Base-by-base conservation (phyloP, 176 grass and related monocot species). In the Oryza meridionalis region DNA sequence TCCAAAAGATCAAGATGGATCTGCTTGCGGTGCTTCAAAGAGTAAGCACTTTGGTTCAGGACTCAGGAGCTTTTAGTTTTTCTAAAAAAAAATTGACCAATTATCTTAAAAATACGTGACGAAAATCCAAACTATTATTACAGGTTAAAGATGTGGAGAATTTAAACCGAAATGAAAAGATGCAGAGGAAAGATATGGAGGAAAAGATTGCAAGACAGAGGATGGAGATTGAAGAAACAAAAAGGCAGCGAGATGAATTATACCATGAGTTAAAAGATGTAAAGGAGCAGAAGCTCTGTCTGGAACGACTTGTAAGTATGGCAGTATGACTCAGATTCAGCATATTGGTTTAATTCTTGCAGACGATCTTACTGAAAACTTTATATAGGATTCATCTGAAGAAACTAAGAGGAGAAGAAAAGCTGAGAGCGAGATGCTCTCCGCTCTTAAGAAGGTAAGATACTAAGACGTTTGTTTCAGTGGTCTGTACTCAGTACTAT, bases 381-480 rank as follows among this genome's bases (percentile, higher is more conserved):
- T 70, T 70, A 86, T 65, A 46, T 81, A 82, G 72, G 83, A 89
- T 64, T 55, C 31, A 31, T 78, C 77, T 40, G 83, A 90, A 87
- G 90, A 97, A 86, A 87, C 44, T 21, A 86, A 70, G 29, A 94
- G 86, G 90, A 88, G 85, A 61, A 91, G 50, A 84, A 91, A 88
- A 85, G 86, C 84, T 32, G 88, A 94, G 63, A 72, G 67, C 51
- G 84, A 91, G 46, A 53, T 79, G 67, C 15, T 94, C 26, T 85
- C 75, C 38, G 86, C 90, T 88, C 77, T 87, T 49, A 72, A 77
- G 69, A 94, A 72, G 81, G 94, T 92, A 81, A 75, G 33, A 35
- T 5, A 35, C 33, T 35, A 35, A 35, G 63, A 67, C 72, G 33
- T 73, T 82, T 76, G 38, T 17, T 65, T 38, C 22, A 65, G 35